A percentile compares a stretch with the other conserved stretches of the same genome.
Evolutionary conservation across 495 filamentous ascomycete genomes (phyloP).

Genomic region (Pseudevernia furfuracea): DNA sequence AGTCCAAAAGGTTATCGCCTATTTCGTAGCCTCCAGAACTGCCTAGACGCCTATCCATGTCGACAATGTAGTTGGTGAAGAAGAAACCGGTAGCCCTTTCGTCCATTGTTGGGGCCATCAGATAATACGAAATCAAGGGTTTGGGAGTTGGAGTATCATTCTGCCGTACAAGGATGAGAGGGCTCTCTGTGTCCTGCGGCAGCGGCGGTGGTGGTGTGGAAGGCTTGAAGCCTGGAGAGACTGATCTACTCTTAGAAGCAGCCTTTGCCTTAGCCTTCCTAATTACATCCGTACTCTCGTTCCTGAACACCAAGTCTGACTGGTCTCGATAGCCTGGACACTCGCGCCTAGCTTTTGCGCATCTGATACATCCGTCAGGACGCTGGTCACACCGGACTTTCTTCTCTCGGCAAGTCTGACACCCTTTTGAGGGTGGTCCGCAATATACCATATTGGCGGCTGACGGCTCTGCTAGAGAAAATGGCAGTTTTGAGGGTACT

Average conservation of each 20-base stretch:
- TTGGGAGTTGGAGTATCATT: not conserved
- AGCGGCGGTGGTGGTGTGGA: not conserved
- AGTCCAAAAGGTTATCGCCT: slow-evolving; percentile 24
- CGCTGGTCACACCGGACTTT: slow-evolving; percentile 1
- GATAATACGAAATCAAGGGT: not conserved
- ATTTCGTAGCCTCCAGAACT: slow-evolving; percentile 7
- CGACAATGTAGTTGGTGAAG: not conserved
- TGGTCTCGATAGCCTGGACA: not conserved
- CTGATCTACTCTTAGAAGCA: not conserved
- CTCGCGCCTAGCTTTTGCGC: not conserved
- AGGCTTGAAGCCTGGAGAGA: not conserved
- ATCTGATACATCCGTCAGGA: not conserved
- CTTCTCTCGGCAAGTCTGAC: slow-evolving; percentile 1
- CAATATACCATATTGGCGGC: not conserved
- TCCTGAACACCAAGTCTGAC: not conserved
- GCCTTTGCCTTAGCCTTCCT: not conserved
- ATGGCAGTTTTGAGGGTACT: no score
- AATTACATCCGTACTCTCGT: not conserved
- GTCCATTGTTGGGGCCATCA: not conserved
- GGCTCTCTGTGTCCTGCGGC: not conserved
- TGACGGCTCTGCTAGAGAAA: no score
- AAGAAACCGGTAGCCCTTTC: not conserved
- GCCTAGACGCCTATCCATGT: not conserved
- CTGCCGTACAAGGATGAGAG: not conserved
- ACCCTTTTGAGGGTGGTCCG: not conserved